Evolutionary conservation across 768 basidiomycete genomes (phyloP).

Genomic region (Hemileccinum rubropunctum): DNA sequence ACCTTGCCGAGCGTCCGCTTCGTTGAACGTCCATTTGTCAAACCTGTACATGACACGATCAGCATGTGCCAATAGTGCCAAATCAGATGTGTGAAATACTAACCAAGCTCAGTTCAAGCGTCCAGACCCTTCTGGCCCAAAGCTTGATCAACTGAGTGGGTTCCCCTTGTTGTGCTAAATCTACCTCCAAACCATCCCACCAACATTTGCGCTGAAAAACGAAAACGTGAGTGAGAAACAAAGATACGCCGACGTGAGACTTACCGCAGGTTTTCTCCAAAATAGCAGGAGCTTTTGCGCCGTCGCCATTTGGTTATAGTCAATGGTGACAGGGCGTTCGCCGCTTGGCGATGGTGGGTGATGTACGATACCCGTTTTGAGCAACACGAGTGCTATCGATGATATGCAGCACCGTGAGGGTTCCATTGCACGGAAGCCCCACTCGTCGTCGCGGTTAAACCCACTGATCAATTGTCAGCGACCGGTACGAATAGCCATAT

Average conservation of each 20-base stretch:
- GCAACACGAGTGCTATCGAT: slow-evolving; percentile 93
- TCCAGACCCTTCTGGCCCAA: slow-evolving; percentile 98
- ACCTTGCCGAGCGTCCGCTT: slow-evolving; percentile 1
- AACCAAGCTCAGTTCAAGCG: slow-evolving; percentile 92
- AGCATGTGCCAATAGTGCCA: neutral
- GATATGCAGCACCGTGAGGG: slow-evolving; percentile 97
- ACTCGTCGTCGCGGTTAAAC: slow-evolving; percentile 95
- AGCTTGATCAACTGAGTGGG: slow-evolving; percentile 70
- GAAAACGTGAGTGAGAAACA: neutral
- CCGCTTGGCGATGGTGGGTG: slow-evolving; percentile 48
- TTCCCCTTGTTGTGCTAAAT: slow-evolving; percentile 60
- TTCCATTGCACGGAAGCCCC: slow-evolving; percentile 96
- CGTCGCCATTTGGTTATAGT: slow-evolving; percentile 92
- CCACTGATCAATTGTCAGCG: slow-evolving; percentile 47
- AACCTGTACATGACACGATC: slow-evolving; percentile 14
- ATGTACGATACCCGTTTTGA: slow-evolving; percentile 95
- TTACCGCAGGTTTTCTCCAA: slow-evolving; percentile 99
- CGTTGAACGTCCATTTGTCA: slow-evolving; percentile 5
- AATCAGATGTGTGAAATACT: slow-evolving; percentile 16
- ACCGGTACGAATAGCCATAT: slow-evolving; percentile 1
- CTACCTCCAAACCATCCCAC: slow-evolving; percentile 98
- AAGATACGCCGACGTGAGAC: slow-evolving; percentile 31
- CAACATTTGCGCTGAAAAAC: slow-evolving; percentile 89
- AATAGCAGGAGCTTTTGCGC: slow-evolving; percentile 96
- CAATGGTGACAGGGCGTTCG: slow-evolving; percentile 75